Evolutionary conservation across 441 rosid species (phyloP).

Genomic region (Erodium texanum): DNA sequence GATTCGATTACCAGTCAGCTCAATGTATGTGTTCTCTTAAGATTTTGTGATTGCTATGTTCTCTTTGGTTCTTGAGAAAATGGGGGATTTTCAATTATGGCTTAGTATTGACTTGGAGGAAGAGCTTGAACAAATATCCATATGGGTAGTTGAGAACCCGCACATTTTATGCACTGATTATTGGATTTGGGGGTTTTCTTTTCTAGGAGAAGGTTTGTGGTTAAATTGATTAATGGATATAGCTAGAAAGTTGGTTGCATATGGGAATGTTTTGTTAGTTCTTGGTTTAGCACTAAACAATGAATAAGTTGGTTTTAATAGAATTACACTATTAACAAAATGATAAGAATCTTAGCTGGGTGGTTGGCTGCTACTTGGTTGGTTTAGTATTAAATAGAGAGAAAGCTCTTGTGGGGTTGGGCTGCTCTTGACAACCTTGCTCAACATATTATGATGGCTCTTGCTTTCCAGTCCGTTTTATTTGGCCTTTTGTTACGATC

Average conservation of each 20-base stretch:
- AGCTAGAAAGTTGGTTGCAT: not conserved
- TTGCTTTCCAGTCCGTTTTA: not conserved
- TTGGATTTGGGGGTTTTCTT: not conserved
- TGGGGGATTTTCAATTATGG: not conserved
- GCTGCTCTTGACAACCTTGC: not conserved
- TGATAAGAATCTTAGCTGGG: not conserved
- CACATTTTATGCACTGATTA: not conserved
- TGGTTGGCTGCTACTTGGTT: not conserved
- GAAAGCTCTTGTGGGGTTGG: not conserved
- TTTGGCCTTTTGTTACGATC: not conserved
- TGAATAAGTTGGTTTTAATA: too few species aligned
- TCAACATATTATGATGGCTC: not conserved
- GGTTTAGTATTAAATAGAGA: not conserved
- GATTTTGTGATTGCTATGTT: constrained; percentile 3
- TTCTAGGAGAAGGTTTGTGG: not conserved
- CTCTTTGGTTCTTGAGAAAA: constrained; percentile 7
- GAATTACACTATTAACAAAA: not conserved
- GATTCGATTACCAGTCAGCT: constrained; percentile 21
- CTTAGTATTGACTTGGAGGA: too few species aligned
- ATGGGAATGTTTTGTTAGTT: not conserved
- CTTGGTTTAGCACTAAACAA: not conserved
- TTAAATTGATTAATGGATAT: not conserved
- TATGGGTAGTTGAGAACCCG: not conserved
- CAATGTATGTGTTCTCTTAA: constrained; percentile 6
- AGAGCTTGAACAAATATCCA: not conserved